A percentile compares a stretch with the other conserved stretches of the same genome.
Conservation (phyloP, 202 grass and related monocot genomes). For the Schoenoplectus triqueter region DNA sequence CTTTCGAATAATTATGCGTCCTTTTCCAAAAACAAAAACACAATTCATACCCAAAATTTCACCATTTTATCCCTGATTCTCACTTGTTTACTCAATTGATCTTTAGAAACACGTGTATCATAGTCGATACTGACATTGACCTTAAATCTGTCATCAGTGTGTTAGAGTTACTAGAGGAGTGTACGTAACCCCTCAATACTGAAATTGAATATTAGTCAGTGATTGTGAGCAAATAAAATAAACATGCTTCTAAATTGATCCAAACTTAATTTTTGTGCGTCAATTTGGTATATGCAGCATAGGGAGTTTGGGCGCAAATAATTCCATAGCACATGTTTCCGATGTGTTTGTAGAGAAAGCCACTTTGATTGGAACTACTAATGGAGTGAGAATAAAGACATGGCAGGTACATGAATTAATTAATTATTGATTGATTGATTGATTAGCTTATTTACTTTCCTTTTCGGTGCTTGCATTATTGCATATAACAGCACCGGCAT, state of each 20-base stretch:
- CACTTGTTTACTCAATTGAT: background rate
- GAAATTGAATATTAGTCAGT: background rate
- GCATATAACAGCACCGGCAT: background rate
- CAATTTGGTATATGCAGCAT: constrained; percentile 49
- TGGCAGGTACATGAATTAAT: constrained; percentile 61
- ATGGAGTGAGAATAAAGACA: constrained; percentile 86
- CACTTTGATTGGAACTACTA: constrained; percentile 69
- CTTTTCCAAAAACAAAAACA: background rate
- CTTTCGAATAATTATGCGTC: background rate
- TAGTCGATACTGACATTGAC: background rate
- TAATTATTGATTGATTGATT: constrained; percentile 29
- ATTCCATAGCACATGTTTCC: constrained; percentile 57
- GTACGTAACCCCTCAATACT: background rate
- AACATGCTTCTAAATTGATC: background rate
- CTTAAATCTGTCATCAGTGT: background rate
- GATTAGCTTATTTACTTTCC: background rate
- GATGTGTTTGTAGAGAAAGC: constrained; percentile 70
- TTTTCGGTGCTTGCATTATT: background rate
- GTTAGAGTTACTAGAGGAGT: background rate
- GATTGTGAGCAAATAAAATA: background rate
- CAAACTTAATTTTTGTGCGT: constrained; percentile 11
- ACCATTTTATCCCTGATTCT: background rate
- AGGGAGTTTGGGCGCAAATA: constrained; percentile 70
- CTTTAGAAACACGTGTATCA: background rate
- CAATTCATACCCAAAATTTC: background rate